These are phyloP conservation scores for Abrus pulchellus DNA, from an alignment of 306 rosid genomes.

Conservation along the genomic window DNA sequence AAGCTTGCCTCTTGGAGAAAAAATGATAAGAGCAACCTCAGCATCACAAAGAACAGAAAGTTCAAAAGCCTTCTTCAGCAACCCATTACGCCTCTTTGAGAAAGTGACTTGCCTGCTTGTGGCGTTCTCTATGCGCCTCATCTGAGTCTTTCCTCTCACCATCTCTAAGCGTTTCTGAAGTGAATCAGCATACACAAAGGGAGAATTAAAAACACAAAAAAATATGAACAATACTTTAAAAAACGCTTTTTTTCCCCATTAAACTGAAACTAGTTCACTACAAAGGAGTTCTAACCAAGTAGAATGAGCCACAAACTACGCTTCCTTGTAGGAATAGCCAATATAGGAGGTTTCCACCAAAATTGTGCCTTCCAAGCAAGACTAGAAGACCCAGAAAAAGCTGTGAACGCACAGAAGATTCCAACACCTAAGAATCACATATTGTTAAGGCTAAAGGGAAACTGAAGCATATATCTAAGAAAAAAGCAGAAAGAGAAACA, in stretches of 20 bases:
- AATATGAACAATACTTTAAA: background rate
- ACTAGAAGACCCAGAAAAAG: conserved; percentile 31
- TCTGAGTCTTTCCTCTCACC: conserved; percentile 93
- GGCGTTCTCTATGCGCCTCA: conserved; percentile 81
- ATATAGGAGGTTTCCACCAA: conserved; percentile 12
- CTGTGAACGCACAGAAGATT: conserved; percentile 29
- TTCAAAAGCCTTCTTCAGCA: conserved; percentile 90
- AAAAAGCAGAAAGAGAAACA: background rate
- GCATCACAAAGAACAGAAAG: conserved; percentile 85
- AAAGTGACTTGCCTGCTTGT: conserved; percentile 87
- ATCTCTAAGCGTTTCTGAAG: conserved; percentile 44
- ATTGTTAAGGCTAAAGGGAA: background rate
- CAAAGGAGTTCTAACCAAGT: conserved; percentile 29
- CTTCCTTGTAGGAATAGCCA: background rate
- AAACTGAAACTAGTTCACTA: no score
- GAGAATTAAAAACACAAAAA: background rate
- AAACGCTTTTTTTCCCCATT: background rate
- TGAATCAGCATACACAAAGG: background rate
- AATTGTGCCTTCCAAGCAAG: conserved; percentile 9
- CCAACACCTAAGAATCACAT: conserved; percentile 9
- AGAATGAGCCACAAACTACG: background rate
- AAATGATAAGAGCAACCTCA: conserved; percentile 59
- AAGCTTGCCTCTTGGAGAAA: conserved; percentile 59
- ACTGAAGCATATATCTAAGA: background rate
- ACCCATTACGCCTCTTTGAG: conserved; percentile 79